Percentiles rank a stretch among this genome's conserved stretches.
phyloP scores from a whole-genome alignment of 176 grass and related monocot species.

The Pontederia paniculata region DNA sequence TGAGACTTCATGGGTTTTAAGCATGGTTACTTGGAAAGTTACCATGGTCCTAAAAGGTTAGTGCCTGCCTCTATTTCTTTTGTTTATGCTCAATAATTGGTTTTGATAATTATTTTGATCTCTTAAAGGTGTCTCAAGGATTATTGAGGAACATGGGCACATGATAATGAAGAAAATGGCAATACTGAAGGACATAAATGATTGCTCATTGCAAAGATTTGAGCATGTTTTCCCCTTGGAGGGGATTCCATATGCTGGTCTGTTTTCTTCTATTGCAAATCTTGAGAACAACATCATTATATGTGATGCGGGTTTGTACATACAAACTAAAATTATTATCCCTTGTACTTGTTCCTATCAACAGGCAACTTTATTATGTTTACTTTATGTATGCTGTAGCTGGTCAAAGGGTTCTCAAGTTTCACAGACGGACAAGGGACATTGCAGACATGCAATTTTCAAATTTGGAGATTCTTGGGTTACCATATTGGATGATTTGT shows the following conservation, averaged over 20 bases:
- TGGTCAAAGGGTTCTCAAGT: conserved; percentile 59
- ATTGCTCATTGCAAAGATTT: conserved; percentile 19
- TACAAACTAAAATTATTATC: neutral
- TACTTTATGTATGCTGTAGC: conserved; percentile 26
- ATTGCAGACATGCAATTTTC: conserved; percentile 51
- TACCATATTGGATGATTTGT: conserved; percentile 67
- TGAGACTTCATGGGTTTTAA: conserved; percentile 59
- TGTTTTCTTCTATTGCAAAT: conserved; percentile 64
- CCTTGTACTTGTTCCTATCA: neutral
- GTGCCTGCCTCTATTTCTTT: conserved; percentile 17
- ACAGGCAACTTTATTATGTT: neutral
- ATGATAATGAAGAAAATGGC: conserved; percentile 39
- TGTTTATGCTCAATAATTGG: neutral
- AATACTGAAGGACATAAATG: conserved; percentile 41
- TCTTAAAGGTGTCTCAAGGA: conserved; percentile 44
- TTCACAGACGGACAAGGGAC: conserved; percentile 34
- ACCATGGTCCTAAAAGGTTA: conserved; percentile 45
- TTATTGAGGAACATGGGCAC: conserved; percentile 40
- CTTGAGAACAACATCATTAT: conserved; percentile 49
- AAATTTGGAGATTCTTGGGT: conserved; percentile 57
- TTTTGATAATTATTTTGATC: neutral
- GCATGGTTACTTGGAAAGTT: conserved; percentile 44
- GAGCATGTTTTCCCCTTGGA: conserved; percentile 25
- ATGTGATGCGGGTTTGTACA: conserved; percentile 55
- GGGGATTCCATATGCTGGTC: conserved; percentile 26